Conservation (phyloP, 176 grass and related monocot species). For the Olyra latifolia region DNA sequence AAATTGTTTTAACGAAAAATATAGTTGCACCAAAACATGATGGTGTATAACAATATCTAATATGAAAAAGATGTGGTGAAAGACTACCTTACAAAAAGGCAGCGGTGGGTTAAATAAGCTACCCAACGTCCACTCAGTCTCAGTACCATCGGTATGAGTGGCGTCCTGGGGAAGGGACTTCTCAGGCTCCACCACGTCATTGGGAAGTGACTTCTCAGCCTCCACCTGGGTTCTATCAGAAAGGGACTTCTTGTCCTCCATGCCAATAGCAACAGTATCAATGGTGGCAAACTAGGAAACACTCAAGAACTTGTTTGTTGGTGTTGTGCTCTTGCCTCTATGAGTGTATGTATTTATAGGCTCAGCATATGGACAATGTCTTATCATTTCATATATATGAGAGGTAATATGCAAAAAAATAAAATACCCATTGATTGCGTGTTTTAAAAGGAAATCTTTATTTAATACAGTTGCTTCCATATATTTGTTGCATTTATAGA, state of each 20-base stretch:
- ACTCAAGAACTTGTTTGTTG: neutral
- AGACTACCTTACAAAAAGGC: neutral
- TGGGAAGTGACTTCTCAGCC: neutral
- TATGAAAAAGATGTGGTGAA: neutral
- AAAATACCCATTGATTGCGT: neutral
- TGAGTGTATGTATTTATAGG: neutral
- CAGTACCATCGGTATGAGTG: too few relatives aligned
- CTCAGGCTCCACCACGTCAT: neutral
- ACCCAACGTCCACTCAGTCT: neutral
- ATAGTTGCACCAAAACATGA: too few relatives aligned
- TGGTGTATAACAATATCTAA: neutral
- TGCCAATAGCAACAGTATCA: too few relatives aligned
- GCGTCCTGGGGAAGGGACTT: neutral
- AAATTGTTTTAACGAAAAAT: too few relatives aligned
- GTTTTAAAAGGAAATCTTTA: neutral
- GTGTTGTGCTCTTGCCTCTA: neutral
- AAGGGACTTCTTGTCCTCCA: neutral
- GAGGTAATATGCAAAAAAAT: neutral
- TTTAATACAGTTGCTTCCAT: constrained; percentile 7
- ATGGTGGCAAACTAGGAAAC: neutral
- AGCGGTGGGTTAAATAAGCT: neutral
- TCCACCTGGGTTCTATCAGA: neutral
- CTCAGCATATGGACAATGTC: neutral
- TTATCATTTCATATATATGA: neutral
- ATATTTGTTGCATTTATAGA: neutral